Base-by-base conservation (phyloP, 2,329 filamentous ascomycete species). In the Fusarium humuli region DNA sequence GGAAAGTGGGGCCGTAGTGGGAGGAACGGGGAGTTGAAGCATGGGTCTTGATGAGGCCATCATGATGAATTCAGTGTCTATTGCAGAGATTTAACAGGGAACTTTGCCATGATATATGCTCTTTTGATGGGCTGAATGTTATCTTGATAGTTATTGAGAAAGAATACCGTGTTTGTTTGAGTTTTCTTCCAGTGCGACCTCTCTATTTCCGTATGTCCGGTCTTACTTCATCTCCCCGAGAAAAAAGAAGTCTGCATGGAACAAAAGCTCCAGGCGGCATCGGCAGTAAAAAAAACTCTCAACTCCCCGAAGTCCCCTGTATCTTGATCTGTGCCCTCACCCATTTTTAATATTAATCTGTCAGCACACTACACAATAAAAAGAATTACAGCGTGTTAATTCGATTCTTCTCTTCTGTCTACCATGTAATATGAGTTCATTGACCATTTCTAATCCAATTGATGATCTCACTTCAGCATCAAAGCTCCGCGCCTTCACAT, bases 301-400 rank as follows among this genome's bases (percentile, higher is more conserved):
- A 71, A 69, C 68, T 71, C 68, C 68, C 68, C 68, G 68, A 63
- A 49, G 37, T 29, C 18, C 61, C 55, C 37, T 66, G 55, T 30
- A 53, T 34, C 23, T 34, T 44, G 27, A 47, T 12, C 41, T 18
- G n/a, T 61, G 29, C 41, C 42, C 14, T 65, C 46, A 14, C 40
- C 42, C 48, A 41, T 20, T 47, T 20, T n/a, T 14, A 37, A 44
- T 23, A 44, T 18, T 10, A 32, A 5, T 27, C 41, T 7, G 18
- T 22, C 16, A 29, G 7, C 25, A 22, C 32, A 30, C 32, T 65
- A 40, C 46, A 60, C 40, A 49, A 48, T 10, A 23, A 41, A 45
- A 66, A 30, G 14, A 46, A 34, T 23, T 41, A n/a, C 23, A 44
- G 5, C 7, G 16, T 16, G 12, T 18, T 48, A 2, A 22, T 34